Evolutionary conservation across 495 filamentous ascomycete genomes (phyloP).

Genomic region (Penicillium desertorum): DNA sequence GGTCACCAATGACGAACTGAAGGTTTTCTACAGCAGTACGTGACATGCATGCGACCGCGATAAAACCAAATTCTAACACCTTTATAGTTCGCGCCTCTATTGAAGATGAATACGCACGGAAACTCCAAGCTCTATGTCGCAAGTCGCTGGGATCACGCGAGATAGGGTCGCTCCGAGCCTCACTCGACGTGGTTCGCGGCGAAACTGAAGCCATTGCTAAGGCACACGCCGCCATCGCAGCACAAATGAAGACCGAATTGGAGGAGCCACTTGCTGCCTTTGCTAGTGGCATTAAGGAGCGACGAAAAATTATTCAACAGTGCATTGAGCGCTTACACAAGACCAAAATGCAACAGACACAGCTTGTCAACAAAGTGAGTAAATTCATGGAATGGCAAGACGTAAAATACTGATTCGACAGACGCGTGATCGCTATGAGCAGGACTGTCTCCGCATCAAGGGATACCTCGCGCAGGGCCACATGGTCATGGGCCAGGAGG

Average conservation of each 20-base stretch:
- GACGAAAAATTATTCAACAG: slow-evolving; percentile 91
- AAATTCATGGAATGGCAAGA: neutral
- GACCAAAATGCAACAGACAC: slow-evolving; percentile 86
- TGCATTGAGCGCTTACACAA: slow-evolving; percentile 93
- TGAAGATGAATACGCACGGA: slow-evolving; percentile 97
- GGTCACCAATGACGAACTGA: slow-evolving; percentile 90
- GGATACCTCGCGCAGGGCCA: slow-evolving; percentile 97
- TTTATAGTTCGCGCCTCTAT: slow-evolving; percentile 78
- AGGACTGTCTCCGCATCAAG: slow-evolving; percentile 97
- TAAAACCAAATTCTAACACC: slow-evolving; percentile 3
- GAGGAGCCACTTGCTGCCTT: slow-evolving; percentile 93
- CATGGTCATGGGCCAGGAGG: slow-evolving; percentile 99
- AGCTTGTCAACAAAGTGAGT: slow-evolving; percentile 81
- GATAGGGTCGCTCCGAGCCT: slow-evolving; percentile 74
- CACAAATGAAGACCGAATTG: slow-evolving; percentile 94
- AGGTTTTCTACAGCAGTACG: slow-evolving; percentile 82
- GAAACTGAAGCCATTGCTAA: slow-evolving; percentile 97
- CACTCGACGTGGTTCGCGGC: slow-evolving; percentile 80
- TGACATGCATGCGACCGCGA: neutral
- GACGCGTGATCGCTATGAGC: slow-evolving; percentile 91
- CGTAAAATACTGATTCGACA: slow-evolving; percentile 39
- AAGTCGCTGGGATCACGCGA: slow-evolving; percentile 92
- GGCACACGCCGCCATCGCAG: slow-evolving; percentile 82
- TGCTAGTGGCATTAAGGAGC: slow-evolving; percentile 88
- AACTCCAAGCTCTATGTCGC: slow-evolving; percentile 78